Percentiles rank a stretch among this genome's conserved stretches.
Evolutionary conservation across 768 basidiomycete genomes (phyloP).

Genomic region (Suillus weaverae): DNA sequence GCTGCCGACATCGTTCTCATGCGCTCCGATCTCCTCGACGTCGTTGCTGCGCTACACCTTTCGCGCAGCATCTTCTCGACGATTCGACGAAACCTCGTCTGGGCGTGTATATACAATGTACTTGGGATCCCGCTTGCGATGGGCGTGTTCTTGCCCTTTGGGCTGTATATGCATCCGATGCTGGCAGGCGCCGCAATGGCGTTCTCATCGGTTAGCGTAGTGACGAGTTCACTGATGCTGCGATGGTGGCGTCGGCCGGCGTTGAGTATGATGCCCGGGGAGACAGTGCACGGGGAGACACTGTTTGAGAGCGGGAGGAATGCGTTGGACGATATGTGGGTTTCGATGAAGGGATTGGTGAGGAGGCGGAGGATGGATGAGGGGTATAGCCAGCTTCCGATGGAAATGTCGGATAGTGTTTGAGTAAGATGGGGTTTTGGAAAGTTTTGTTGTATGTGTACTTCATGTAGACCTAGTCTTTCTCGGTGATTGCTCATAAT

Average conservation of each 20-base stretch:
- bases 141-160: constrained; percentile 92
- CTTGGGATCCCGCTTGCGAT: constrained; percentile 96
- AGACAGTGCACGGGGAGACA: constrained; percentile 37
- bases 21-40: constrained; percentile 95
- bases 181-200: constrained; percentile 99
- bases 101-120: constrained; percentile 95
- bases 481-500: background rate
- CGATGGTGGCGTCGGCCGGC: constrained; percentile 79
- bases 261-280: constrained; percentile 70
- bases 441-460: background rate
- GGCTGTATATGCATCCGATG: constrained; percentile 95
- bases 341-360: constrained; percentile 39
- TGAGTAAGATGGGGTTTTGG: constrained; percentile 13
- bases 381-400: constrained; percentile 71
- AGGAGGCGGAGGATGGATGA: constrained; percentile 40
- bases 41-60: constrained; percentile 93
- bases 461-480: background rate
- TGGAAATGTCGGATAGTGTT: constrained; percentile 55
- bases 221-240: constrained; percentile 83
- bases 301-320: constrained; percentile 41
- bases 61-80: constrained; percentile 85
- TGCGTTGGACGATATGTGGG: constrained; percentile 51
- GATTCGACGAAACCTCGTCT: constrained; percentile 90
- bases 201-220: constrained; percentile 94
- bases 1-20: constrained; percentile 98